Evolutionary conservation across 805 yeast species (phyloP), one percentile per base, ranked within the genome.

Genomic region (Barnettozyma sucrosica): DNA sequence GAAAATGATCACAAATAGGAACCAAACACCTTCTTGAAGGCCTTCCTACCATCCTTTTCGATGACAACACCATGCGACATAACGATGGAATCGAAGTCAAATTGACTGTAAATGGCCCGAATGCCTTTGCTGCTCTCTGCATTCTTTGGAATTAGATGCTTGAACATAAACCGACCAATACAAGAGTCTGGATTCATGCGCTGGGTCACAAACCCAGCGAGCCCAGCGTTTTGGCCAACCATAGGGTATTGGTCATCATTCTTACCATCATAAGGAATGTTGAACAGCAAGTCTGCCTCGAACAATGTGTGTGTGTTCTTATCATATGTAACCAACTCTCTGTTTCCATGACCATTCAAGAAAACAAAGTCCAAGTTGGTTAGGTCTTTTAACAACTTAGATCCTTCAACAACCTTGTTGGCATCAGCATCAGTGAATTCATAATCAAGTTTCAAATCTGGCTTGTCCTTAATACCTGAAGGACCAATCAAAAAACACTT

Each of bases 211-310:
- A 54, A 74, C 1, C 63, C 63, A 20, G 73, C 66, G 57, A 66
- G 54, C 1, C 83, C 83, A 2, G 58, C 43, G 49, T 71, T 76
- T 18, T 81, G 78, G 44, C 66, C 64, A 43, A 55, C 64, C 7
- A 60, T 61, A 5, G 64, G 68, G 7, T 70, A 68, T 52, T 68
- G 81, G 30, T 83, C 86, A 21, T 71, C 66, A 55, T 76, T 82
- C 48, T 71, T 74, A 24, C 71, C 74, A 19, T 59, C 51, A 21
- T 68, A 67, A 11, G 81, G 82, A 51, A 81, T 67, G 58, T 81
- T 80, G 65, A 82, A 77, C 28, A 82, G 56, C 50, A 82, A 60
- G 59, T 83, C 89, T 13, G 83, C 89, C 55, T 76, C 80, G 50
- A 76, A 68, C 18, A 83, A 58, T 0, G 79, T 69, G 58, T 74